A percentile compares a stretch with the other conserved stretches of the same genome.
Evolutionary conservation across 495 filamentous ascomycete genomes (phyloP).

Genomic region (Trichoderma parareesei): DNA sequence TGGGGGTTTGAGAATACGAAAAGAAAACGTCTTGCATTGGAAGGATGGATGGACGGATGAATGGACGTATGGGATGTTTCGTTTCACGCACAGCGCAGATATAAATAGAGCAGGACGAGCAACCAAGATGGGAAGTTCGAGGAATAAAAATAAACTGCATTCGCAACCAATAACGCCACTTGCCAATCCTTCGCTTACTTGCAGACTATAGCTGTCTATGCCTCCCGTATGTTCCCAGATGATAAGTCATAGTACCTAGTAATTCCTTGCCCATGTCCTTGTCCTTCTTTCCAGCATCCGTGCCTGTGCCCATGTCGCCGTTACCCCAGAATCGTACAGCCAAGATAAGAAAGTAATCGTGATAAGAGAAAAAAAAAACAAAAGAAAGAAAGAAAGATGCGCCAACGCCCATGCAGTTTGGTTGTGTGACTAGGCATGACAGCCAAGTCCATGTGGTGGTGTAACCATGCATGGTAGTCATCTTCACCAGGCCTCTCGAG

Average conservation of each 20-base stretch:
- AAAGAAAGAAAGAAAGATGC: neutral
- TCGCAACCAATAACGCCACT: neutral
- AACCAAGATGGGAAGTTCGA: neutral
- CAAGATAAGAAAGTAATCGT: too few relatives aligned
- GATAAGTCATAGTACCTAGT: neutral
- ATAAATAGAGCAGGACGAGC: neutral
- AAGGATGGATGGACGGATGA: too few relatives aligned
- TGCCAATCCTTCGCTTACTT: neutral
- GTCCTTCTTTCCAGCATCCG: neutral
- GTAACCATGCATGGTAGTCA: neutral
- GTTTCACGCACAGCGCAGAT: neutral
- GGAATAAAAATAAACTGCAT: neutral
- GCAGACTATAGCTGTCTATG: too few relatives aligned
- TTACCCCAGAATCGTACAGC: neutral
- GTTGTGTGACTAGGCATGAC: neutral
- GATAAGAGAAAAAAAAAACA: too few relatives aligned
- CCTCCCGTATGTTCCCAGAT: neutral
- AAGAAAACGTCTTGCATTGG: neutral
- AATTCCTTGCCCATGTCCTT: neutral
- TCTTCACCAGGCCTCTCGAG: too few relatives aligned
- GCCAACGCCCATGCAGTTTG: neutral
- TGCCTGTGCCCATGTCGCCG: neutral
- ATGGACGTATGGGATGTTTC: neutral
- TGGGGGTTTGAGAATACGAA: too few relatives aligned
- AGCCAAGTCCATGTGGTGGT: neutral